Percentiles rank a stretch among this genome's conserved stretches.
Conservation (phyloP, 768 basidiomycete species). For the Lactarius pseudohatsudake region DNA sequence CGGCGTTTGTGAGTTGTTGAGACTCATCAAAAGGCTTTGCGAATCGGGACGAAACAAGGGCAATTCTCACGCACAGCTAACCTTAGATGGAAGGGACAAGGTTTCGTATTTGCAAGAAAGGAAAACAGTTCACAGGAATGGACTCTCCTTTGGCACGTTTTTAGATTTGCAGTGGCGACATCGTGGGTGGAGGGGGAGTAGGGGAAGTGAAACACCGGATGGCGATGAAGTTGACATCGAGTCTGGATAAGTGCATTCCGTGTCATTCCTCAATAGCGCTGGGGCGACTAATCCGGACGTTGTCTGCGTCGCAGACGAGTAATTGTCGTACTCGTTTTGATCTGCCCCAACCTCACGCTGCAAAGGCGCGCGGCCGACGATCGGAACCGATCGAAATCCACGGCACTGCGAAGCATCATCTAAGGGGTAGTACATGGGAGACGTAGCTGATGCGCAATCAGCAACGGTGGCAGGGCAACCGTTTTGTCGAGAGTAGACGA, state of each 20-base stretch:
- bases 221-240: not conserved
- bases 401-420: too few species aligned
- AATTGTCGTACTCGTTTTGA: constrained; percentile 19
- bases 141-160: not conserved
- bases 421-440: not conserved
- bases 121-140: not conserved
- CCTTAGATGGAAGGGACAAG: not conserved
- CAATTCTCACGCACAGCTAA: constrained; percentile 2
- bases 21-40: not conserved
- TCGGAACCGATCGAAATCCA: constrained; percentile 20
- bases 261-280: constrained; percentile 18
- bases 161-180: not conserved
- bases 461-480: not conserved
- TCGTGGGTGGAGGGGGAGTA: not conserved
- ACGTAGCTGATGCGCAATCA: not conserved
- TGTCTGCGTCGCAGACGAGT: constrained; percentile 14
- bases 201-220: constrained; percentile 4
- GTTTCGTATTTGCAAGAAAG: not conserved
- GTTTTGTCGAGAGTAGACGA: not conserved
- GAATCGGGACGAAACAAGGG: constrained; percentile 5
- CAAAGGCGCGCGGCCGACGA: constrained; percentile 19
- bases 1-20: not conserved
- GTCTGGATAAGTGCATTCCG: constrained; percentile 13
- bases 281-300: constrained; percentile 9
- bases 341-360: constrained; percentile 5